These are phyloP conservation scores for Hura crepitans DNA, from an alignment of 441 rosid genomes.

Conservation along the genomic window DNA sequence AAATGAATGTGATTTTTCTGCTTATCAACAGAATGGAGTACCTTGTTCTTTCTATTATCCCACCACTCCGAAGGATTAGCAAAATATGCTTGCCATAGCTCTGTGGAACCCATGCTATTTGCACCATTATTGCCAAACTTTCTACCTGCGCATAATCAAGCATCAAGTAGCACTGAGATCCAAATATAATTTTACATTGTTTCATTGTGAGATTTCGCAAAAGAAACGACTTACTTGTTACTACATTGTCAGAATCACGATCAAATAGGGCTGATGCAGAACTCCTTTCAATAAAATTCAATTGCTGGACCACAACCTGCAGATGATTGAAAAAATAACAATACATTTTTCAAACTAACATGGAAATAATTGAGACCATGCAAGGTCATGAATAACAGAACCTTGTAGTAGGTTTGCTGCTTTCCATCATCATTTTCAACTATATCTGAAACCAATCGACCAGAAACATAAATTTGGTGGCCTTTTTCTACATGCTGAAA, in stretches of 20 bases:
- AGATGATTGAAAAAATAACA: constrained; percentile 8
- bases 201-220: not conserved
- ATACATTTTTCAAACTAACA: not conserved
- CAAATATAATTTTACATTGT: not conserved
- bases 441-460: constrained; percentile 48
- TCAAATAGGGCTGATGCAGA: constrained; percentile 24
- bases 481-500: constrained; percentile 53
- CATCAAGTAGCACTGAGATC: constrained; percentile 6
- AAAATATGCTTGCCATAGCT: constrained; percentile 66
- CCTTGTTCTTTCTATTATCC: constrained; percentile 70
- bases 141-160: constrained; percentile 31
- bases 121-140: constrained; percentile 28
- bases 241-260: constrained; percentile 27
- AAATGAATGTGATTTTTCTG: not conserved
- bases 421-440: constrained; percentile 54
- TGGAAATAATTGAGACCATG: not conserved
- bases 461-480: constrained; percentile 53
- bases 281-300: constrained; percentile 52
- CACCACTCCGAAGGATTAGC: constrained; percentile 64
- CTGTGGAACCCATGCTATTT: constrained; percentile 28
- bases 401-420: constrained; percentile 58
- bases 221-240: constrained; percentile 31
- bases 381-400: constrained; percentile 19
- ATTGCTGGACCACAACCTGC: constrained; percentile 57
- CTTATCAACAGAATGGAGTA: constrained; percentile 19